Evolutionary conservation across 306 rosid genomes (phyloP).

Genomic region (Fragaria nilgerrensis): DNA sequence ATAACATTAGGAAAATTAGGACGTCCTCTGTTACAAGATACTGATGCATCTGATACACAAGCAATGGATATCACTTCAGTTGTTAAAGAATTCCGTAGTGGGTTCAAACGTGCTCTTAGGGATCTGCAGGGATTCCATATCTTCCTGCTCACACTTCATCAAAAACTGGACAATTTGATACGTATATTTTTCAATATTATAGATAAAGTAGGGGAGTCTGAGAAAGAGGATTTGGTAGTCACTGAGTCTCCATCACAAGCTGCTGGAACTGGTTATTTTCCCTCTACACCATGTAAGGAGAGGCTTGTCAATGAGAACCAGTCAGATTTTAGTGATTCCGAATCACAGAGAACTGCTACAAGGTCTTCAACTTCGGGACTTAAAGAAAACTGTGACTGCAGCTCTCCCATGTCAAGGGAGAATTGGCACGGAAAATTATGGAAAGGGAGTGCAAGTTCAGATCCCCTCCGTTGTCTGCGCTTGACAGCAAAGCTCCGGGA

Average conservation of each 20-base stretch:
- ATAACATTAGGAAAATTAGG: conserved; percentile 86
- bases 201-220: conserved; percentile 73
- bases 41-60: conserved; percentile 38
- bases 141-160: conserved; percentile 84
- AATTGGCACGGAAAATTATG: conserved; percentile 64
- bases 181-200: conserved; percentile 69
- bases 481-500: conserved; percentile 92
- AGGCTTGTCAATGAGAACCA: conserved; percentile 52
- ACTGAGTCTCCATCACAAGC: conserved; percentile 61
- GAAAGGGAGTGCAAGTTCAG: conserved; percentile 72
- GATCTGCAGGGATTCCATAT: conserved; percentile 91
- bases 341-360: conserved; percentile 51
- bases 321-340: conserved; percentile 63
- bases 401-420: conserved; percentile 66
- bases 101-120: conserved; percentile 85
- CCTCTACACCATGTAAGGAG: conserved; percentile 59
- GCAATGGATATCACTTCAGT: conserved; percentile 37
- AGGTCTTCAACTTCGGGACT: conserved; percentile 54
- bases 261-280: conserved; percentile 31
- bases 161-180: conserved; percentile 72
- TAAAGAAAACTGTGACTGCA: conserved; percentile 52
- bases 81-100: conserved; percentile 65
- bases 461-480: conserved; percentile 66
- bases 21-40: conserved; percentile 39
- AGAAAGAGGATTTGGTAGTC: conserved; percentile 61